Percentiles rank a stretch among this genome's conserved stretches.
Evolutionary conservation across 179 eudicot genomes (phyloP).

Genomic region (Corrigiola litoralis): DNA sequence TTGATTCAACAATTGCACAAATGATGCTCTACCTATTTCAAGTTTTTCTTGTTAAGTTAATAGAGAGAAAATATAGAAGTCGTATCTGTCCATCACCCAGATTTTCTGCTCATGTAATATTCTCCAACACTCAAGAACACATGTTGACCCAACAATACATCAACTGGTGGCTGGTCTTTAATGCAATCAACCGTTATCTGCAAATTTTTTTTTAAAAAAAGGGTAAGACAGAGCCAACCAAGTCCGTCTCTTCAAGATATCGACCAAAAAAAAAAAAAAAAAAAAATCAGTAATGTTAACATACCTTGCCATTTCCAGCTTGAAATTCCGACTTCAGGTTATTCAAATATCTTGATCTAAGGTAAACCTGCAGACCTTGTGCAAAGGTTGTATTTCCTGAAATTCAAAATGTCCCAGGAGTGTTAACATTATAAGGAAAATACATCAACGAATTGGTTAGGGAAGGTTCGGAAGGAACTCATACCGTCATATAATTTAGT

Average conservation of each 20-base stretch:
- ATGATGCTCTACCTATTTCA: background rate
- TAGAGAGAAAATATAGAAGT: constrained; percentile 6
- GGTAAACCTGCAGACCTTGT: constrained; percentile 48
- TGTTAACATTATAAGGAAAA: background rate
- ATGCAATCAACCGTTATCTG: constrained; percentile 67
- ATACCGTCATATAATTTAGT: constrained; percentile 50
- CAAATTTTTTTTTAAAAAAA: background rate
- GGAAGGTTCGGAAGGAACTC: background rate
- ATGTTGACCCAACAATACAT: constrained; percentile 49
- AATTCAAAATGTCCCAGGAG: background rate
- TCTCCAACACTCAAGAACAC: constrained; percentile 77
- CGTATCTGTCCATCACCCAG: background rate
- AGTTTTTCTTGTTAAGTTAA: background rate
- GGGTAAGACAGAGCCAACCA: background rate
- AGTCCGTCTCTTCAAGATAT: background rate
- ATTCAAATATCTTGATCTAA: constrained; percentile 60
- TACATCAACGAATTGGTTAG: background rate
- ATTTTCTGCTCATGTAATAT: constrained; percentile 33
- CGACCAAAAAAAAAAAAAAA: background rate
- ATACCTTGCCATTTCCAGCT: constrained; percentile 70
- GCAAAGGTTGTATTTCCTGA: constrained; percentile 62
- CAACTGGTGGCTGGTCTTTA: constrained; percentile 54
- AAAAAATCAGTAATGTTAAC: background rate
- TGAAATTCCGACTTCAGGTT: constrained; percentile 72
- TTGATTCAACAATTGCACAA: constrained; percentile 3